A percentile compares a stretch with the other conserved stretches of the same genome.
Evolutionary conservation across 2,329 filamentous ascomycete species (phyloP).

Genomic region (Bertia moriformis): DNA sequence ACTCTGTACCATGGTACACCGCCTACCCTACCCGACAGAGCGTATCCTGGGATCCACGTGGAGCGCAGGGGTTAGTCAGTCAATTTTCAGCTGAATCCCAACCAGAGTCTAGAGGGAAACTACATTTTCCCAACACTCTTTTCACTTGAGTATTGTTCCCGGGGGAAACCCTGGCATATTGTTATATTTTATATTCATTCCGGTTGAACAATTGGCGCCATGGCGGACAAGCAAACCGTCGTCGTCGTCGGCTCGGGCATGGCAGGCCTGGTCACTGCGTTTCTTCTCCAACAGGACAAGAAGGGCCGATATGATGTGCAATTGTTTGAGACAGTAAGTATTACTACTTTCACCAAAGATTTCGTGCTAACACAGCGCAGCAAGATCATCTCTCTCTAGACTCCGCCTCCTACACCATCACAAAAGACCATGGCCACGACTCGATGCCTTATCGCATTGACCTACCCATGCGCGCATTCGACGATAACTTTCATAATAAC

Average conservation of each 20-base stretch:
- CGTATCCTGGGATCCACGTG: too few species aligned
- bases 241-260: slow-evolving; percentile 31
- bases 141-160: too few species aligned
- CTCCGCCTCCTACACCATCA: slow-evolving; percentile 23
- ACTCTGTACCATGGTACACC: too few species aligned
- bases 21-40: too few species aligned
- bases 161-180: too few species aligned
- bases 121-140: too few species aligned
- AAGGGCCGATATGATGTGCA: slow-evolving; percentile 21
- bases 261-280: slow-evolving; percentile 29
- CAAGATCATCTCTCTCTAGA: slow-evolving; percentile 25
- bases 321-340: slow-evolving; percentile 25
- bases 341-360: not conserved
- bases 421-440: slow-evolving; percentile 5
- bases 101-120: too few species aligned
- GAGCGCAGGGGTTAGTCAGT: too few species aligned
- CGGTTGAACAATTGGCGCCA: too few species aligned
- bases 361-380: slow-evolving; percentile 9
- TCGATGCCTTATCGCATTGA: slow-evolving; percentile 20
- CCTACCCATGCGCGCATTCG: slow-evolving; percentile 34
- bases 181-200: too few species aligned
- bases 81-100: too few species aligned
- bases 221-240: slow-evolving; percentile 11
- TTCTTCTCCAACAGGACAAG: slow-evolving; percentile 23
- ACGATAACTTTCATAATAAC: slow-evolving; percentile 36